Base-by-base conservation (phyloP, 2,329 filamentous ascomycete genomes). In the Blastomyces parvus region DNA sequence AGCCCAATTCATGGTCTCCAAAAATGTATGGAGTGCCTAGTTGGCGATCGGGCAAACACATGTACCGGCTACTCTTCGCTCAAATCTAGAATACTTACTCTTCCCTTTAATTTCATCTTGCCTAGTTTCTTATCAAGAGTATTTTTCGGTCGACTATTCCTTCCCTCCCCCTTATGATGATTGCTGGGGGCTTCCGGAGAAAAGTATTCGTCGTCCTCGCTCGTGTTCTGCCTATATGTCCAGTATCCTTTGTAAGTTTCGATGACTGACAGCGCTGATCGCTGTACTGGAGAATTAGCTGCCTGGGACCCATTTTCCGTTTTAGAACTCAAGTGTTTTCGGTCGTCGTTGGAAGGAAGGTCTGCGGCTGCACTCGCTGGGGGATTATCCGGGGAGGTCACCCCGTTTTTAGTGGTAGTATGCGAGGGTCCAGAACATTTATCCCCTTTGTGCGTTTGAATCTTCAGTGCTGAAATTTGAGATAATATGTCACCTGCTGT, bases 1-100 rank as follows among this genome's bases (percentile, higher is more conserved):
- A 56, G 27, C 36, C 5, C 8, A n/a, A 38, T 13, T 2, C 9
- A 4, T 14, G 30, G 36, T 56, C 38, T 56, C 52, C 52, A 56
- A 36, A 36, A 55, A 36, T 14, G 22, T 33, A 55, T 19, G 30
- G 30, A 33, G 33, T 36, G 9, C 33, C 33, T 4, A 7, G 33
- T 4, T 36, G 33, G 17, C 30, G 27, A 9, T 13, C 8, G 30
- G 13, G 30, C n/a, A 11, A 46, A n/a, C 19, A 19, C 36, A 52
- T 60, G 14, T 25, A 50, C 25, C 36, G 5, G 3, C 22, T 60
- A 60, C 44, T 50, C 40, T 25, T 19, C 38, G 33, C 50, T 62
- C 19, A 62, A 48, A 59, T 62, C 61, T 17, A 62, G 27, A 48
- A 59, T 62, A 27, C 55, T 62, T 25, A 62, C 61, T 58, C 52